phyloP scores from a whole-genome alignment of 129 eudicot genomes.

The Heracleum sosnowskyi region DNA sequence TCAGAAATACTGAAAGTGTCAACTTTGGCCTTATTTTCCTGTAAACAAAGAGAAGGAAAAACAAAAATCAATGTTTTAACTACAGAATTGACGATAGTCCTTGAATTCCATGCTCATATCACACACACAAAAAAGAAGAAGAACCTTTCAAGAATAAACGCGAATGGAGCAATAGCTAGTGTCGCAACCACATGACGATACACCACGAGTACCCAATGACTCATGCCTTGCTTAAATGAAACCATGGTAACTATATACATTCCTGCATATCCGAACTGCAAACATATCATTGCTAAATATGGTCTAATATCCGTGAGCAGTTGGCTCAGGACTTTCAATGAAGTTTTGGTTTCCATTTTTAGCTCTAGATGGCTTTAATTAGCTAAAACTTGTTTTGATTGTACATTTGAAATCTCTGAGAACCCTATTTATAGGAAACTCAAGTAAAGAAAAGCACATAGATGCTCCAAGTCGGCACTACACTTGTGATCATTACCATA shows the following conservation, averaged over 20 bases:
- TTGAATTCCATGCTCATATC: neutral
- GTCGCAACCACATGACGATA: constrained; percentile 28
- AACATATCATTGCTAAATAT: constrained; percentile 24
- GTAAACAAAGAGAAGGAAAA: neutral
- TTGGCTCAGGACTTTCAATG: neutral
- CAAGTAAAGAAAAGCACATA: neutral
- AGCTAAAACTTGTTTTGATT: neutral
- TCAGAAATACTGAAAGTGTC: constrained; percentile 54
- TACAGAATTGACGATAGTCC: neutral
- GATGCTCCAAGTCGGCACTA: neutral
- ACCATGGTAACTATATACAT: constrained; percentile 26
- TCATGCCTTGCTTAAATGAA: constrained; percentile 23
- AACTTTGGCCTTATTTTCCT: constrained; percentile 77
- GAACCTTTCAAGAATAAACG: constrained; percentile 62
- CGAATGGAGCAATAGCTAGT: constrained; percentile 21
- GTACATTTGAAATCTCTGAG: neutral
- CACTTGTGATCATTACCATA: neutral
- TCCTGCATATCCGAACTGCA: constrained; percentile 32
- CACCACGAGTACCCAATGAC: constrained; percentile 27
- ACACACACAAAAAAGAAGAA: neutral
- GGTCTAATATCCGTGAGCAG: constrained; percentile 8
- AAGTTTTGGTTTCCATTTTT: constrained; percentile 8
- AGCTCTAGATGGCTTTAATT: neutral
- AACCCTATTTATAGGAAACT: constrained; percentile 10
- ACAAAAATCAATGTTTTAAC: neutral